Evolutionary conservation across 2,329 filamentous ascomycete species (phyloP).

Genomic region (Aspergillus fumigatus): DNA sequence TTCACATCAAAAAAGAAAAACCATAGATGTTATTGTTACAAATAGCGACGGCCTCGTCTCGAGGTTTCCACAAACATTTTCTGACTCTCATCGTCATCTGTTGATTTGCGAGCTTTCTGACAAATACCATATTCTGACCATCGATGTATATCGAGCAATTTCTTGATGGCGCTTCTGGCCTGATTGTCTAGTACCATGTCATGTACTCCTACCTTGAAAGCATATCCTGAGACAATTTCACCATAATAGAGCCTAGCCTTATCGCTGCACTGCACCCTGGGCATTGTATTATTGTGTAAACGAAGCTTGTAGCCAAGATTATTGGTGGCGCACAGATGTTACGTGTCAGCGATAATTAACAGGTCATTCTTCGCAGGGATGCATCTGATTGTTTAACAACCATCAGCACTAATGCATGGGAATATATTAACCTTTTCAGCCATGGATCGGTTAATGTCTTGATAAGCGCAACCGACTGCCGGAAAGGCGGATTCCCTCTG

Average conservation of each 20-base stretch:
- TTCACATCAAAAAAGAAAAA: constrained; percentile 6
- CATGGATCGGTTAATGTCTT: not conserved
- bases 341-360: not conserved
- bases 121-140: constrained; percentile 12
- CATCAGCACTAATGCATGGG: not conserved
- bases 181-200: not conserved
- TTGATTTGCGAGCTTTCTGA: constrained; percentile 14
- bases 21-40: constrained; percentile 14
- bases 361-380: not conserved
- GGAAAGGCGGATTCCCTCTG: not conserved
- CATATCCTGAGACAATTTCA: not conserved
- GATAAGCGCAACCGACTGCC: not conserved
- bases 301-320: not conserved
- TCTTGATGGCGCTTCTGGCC: constrained; percentile 4
- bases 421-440: not conserved
- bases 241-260: not conserved
- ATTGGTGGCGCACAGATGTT: not conserved
- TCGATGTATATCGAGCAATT: constrained; percentile 10
- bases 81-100: constrained; percentile 9
- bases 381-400: not conserved
- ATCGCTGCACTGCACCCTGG: not conserved
- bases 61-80: constrained; percentile 13
- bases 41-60: constrained; percentile 11
- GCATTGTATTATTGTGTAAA: too few relatives aligned
- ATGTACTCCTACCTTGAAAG: constrained; percentile 7